phyloP scores from a whole-genome alignment of 2,329 filamentous ascomycete species.

The Neonectria neomacrospora region DNA sequence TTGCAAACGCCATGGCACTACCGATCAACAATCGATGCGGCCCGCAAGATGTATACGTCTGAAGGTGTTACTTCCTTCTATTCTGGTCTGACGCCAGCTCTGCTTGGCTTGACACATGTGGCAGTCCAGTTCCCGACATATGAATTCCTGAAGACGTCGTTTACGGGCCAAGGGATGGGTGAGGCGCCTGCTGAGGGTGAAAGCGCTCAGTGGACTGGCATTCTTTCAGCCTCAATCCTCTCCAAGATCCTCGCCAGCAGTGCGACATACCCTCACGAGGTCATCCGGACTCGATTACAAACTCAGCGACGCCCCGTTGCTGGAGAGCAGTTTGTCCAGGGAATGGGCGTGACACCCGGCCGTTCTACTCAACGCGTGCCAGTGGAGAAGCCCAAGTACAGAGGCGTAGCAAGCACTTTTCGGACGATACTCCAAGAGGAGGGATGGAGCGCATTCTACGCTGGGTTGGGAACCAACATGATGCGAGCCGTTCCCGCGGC shows the following conservation, averaged over 20 bases:
- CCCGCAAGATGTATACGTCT: conserved; percentile 92
- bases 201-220: conserved; percentile 80
- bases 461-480: conserved; percentile 97
- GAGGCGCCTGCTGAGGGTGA: conserved; percentile 57
- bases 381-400: conserved; percentile 67
- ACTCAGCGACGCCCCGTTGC: conserved; percentile 83
- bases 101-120: conserved; percentile 92
- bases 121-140: conserved; percentile 98
- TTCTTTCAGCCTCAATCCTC: conserved; percentile 87
- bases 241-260: conserved; percentile 96
- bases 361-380: conserved; percentile 44
- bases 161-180: conserved; percentile 92
- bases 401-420: conserved; percentile 83
- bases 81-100: conserved; percentile 89
- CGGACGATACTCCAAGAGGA: conserved; percentile 89
- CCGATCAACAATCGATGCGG: conserved; percentile 87
- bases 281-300: conserved; percentile 91
- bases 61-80: conserved; percentile 95
- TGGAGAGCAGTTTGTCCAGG: conserved; percentile 63
- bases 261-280: conserved; percentile 96
- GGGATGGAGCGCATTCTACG: conserved; percentile 96
- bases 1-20: conserved; percentile 89
- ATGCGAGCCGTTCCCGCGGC: conserved; percentile 94
- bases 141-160: conserved; percentile 89
- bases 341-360: conserved; percentile 55